Evolutionary conservation across 208 protist genomes (phyloP), one percentile per base, ranked within the genome.

Genomic region (Wallacemonas collosoma): DNA sequence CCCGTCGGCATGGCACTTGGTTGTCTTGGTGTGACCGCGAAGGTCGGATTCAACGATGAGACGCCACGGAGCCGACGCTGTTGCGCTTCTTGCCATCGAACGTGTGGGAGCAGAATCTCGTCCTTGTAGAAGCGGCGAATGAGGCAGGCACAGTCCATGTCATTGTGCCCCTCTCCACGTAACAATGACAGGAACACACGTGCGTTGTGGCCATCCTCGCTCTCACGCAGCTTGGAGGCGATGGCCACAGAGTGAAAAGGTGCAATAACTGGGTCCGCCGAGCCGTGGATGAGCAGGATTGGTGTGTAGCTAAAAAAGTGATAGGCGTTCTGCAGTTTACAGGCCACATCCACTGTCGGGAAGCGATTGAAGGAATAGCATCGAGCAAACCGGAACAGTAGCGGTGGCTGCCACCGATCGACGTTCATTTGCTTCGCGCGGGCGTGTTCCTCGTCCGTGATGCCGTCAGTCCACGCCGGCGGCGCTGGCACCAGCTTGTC

Each of bases 101-200:
- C 54, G 69, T 86, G 81, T 0, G 77, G 81, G 40, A 77, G 1
- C 50, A 86, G 63, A 44, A 83, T 82, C n/a, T 80, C 44, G 57
- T 81, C 77, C 65, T 78, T 86, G 75, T 82, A 82, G 67, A 86
- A 86, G 69, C 77, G 81, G 15, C 77, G 73, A 11, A 75, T 76
- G 17, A 77, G 40, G 44, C 65, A 67, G 15, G 76, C 65, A 55
- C 81, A 82, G 57, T 72, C 45, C 39, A 86, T 40, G 60, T 83
- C 68, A 61, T 83, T 82, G 77, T 82, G 81, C 15, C 68, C 77
- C 35, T 61, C 71, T 26, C 64, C 53, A 51, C 39, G 35, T 50
- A 83, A 51, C 38, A 83, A 43, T 15, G 72, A 69, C 14, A 82
- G 68, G 48, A 81, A 86, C 5, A 86, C 75, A 63, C 75, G 74